Evolutionary conservation across 192 early-diverging fungal species (phyloP), one percentile per base, ranked within the genome.

Genomic region (Coemansia reversa): DNA sequence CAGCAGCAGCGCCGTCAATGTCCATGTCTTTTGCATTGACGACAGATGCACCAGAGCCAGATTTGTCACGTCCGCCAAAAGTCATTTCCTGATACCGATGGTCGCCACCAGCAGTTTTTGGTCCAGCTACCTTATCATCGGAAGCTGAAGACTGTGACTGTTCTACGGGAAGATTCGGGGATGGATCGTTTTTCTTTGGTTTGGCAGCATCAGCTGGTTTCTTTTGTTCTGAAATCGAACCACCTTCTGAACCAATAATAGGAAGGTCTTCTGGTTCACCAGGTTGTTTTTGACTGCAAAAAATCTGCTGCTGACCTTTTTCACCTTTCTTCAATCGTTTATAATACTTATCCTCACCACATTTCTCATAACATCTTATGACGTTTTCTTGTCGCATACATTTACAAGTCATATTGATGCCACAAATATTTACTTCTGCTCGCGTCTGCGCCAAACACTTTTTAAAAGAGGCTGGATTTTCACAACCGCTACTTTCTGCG

Each of bases 341-440:
- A 48, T 66, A 78, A 28, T 78, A 63, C 25, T 53, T 20, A 29
- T 78, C 75, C 39, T 78, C 75, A 32, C 75, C 75, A 56, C 75
- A 78, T 32, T 78, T 78, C 3, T 72, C 75, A 47, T 78, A 78
- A 55, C 75, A 78, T 18, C 48, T 50, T 2, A 65, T 60, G 11
- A 77, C 69, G 51, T 69, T 67, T 47, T 65, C 75, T 24, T 78
- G 75, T 18, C 75, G 70, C 22, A 62, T 11, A 27, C 75, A 78
- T 39, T 72, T 78, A 59, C 75, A 78, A 16, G 75, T 72, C 75
- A 78, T 78, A 66, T 78, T 78, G 47, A 78, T 69, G 4, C 75
- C 75, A 55, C 75, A 78, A 29, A 78, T 72, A 47, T 72, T 63
- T 7, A 78, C 75, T 27, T 78, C 75, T n/a, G 75, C 75, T 12